A percentile compares a stretch with the other conserved stretches of the same genome.
These are phyloP conservation scores for Mortierella sp. DNA, from an alignment of 371 early-diverging fungal genomes.

Conservation along the genomic window DNA sequence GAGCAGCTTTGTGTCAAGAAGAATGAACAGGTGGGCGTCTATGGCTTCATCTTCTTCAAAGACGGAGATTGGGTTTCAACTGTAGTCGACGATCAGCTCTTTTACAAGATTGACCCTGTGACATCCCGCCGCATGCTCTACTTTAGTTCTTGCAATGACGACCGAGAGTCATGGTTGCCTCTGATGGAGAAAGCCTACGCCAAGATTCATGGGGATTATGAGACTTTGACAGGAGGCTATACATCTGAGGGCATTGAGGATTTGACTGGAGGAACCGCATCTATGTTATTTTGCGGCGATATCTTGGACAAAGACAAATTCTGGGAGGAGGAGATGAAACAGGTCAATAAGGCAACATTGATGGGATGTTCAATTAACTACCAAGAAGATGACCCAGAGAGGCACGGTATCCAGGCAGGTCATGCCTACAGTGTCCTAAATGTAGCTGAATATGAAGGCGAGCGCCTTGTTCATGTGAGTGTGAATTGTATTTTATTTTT, in stretches of 20 bases:
- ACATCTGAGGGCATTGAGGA: slow-evolving; percentile 64
- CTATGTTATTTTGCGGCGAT: slow-evolving; percentile 52
- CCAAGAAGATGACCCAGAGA: slow-evolving; percentile 34
- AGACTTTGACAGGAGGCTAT: slow-evolving; percentile 55
- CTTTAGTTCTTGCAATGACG: slow-evolving; percentile 62
- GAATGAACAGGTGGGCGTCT: slow-evolving; percentile 51
- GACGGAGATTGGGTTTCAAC: slow-evolving; percentile 73
- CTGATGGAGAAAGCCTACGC: slow-evolving; percentile 74
- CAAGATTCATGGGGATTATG: slow-evolving; percentile 66
- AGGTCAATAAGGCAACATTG: slow-evolving; percentile 53
- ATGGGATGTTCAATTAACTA: slow-evolving; percentile 59
- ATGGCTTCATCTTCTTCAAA: slow-evolving; percentile 59
- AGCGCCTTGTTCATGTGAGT: slow-evolving; percentile 58
- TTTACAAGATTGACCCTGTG: slow-evolving; percentile 52
- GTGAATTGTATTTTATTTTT: slow-evolving; percentile 5
- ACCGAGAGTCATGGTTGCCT: slow-evolving; percentile 67
- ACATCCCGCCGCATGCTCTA: slow-evolving; percentile 54
- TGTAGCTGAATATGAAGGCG: slow-evolving; percentile 52
- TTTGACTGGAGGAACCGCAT: slow-evolving; percentile 63
- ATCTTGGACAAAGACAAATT: slow-evolving; percentile 59
- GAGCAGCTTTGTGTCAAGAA: slow-evolving; percentile 58
- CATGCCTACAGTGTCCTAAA: slow-evolving; percentile 61
- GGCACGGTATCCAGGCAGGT: slow-evolving; percentile 44
- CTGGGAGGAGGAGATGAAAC: slow-evolving; percentile 61
- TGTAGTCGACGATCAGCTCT: slow-evolving; percentile 70